These are phyloP conservation scores for Sindora glabra DNA, from an alignment of 306 rosid species.

Conservation along the genomic window DNA sequence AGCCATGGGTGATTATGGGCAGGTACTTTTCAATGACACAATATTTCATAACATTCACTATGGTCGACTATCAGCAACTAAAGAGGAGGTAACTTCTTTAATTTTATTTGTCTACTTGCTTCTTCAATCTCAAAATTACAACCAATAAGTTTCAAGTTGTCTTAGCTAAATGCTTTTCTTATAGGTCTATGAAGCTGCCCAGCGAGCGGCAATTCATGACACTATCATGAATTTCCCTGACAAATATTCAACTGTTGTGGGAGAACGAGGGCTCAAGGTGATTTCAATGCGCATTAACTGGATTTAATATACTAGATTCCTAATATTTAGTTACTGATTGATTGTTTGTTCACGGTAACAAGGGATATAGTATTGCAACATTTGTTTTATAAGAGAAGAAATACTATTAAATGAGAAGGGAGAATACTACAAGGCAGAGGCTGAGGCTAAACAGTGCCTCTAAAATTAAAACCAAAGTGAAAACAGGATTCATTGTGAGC, in stretches of 20 bases:
- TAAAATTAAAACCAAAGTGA: too few species aligned
- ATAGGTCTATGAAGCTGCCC: slow-evolving; percentile 93
- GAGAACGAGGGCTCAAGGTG: slow-evolving; percentile 99
- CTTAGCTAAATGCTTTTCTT: slow-evolving; percentile 13
- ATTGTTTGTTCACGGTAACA: not conserved
- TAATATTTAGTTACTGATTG: slow-evolving; percentile 1
- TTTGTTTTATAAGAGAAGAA: not conserved
- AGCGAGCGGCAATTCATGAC: slow-evolving; percentile 85
- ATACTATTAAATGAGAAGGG: too few species aligned
- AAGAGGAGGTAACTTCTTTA: slow-evolving; percentile 67
- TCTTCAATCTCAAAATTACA: slow-evolving; percentile 4
- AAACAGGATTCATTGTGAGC: too few species aligned
- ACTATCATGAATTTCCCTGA: slow-evolving; percentile 86
- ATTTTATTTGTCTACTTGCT: slow-evolving; percentile 6
- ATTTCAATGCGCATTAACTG: slow-evolving; percentile 14
- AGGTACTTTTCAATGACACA: slow-evolving; percentile 96
- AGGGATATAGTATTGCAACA: not conserved
- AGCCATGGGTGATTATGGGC: slow-evolving; percentile 27
- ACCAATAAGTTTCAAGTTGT: slow-evolving; percentile 9
- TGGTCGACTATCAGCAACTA: slow-evolving; percentile 75
- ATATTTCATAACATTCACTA: slow-evolving; percentile 90
- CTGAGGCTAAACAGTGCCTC: too few species aligned
- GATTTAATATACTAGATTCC: slow-evolving; percentile 1
- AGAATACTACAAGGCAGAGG: too few species aligned
- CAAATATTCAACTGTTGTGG: slow-evolving; percentile 75